phyloP scores from a whole-genome alignment of 768 basidiomycete species.

The Tricholoma furcatifolium region DNA sequence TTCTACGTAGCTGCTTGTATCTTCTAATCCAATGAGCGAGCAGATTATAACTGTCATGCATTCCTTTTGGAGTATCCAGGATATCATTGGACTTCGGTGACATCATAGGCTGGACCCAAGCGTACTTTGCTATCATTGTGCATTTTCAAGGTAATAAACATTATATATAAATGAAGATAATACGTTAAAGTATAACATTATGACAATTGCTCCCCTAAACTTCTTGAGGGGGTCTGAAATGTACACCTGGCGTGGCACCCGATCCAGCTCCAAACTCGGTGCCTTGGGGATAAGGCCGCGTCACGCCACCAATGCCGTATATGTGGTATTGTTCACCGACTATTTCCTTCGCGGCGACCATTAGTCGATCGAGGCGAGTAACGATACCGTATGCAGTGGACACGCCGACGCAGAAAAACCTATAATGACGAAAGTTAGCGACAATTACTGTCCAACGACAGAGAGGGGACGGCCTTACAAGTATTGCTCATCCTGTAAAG shows the following conservation, averaged over 20 bases:
- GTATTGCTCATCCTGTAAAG: conserved; percentile 77
- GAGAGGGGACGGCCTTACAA: conserved; percentile 43
- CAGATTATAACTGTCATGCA: too few relatives aligned
- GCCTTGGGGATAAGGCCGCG: background rate
- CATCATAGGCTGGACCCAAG: too few relatives aligned
- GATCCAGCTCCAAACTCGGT: conserved; percentile 5
- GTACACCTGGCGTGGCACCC: conserved; percentile 1
- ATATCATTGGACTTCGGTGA: too few relatives aligned
- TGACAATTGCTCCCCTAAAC: background rate
- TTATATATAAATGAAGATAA: background rate
- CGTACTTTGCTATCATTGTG: too few relatives aligned
- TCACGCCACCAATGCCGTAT: conserved; percentile 51
- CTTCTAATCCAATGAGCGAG: too few relatives aligned
- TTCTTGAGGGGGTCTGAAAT: conserved; percentile 8
- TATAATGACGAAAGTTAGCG: conserved; percentile 18
- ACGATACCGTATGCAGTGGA: conserved; percentile 68
- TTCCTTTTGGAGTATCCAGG: too few relatives aligned
- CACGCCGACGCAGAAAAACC: conserved; percentile 72
- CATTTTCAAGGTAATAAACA: background rate
- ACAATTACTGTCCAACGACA: background rate
- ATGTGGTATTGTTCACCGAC: conserved; percentile 88
- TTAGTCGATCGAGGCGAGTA: conserved; percentile 71
- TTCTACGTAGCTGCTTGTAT: too few relatives aligned
- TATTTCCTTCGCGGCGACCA: conserved; percentile 81
- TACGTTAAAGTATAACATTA: background rate